Percentiles rank a stretch among this genome's conserved stretches.
These are phyloP conservation scores for Pichia pseudocactophila DNA, from an alignment of 805 yeast genomes.

Conservation along the genomic window DNA sequence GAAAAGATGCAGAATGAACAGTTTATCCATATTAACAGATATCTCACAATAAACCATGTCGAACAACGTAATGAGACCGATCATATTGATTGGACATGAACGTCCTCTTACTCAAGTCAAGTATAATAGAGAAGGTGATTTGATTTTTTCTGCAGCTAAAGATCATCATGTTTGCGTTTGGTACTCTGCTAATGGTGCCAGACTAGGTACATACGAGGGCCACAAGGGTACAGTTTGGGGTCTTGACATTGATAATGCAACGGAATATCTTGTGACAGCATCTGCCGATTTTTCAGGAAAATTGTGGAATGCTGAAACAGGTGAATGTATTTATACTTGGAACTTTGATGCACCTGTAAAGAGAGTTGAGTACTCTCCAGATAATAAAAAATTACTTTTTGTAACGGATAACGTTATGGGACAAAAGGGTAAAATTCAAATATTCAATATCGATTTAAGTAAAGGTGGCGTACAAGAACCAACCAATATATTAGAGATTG, in stretches of 20 bases:
- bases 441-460: conserved; percentile 50
- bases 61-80: conserved; percentile 47
- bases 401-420: conserved; percentile 93
- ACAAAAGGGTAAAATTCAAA: conserved; percentile 61
- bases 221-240: conserved; percentile 96
- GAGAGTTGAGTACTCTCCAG: conserved; percentile 78
- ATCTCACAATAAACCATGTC: conserved; percentile 4
- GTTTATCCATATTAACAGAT: background rate
- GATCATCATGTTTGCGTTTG: conserved; percentile 86
- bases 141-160: conserved; percentile 85
- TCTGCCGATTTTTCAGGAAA: conserved; percentile 82
- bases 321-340: conserved; percentile 68
- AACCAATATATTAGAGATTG: conserved; percentile 52
- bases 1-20: too few relatives aligned
- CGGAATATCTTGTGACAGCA: conserved; percentile 74
- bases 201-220: conserved; percentile 84
- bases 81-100: conserved; percentile 85
- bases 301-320: conserved; percentile 77
- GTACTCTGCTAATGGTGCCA: conserved; percentile 93
- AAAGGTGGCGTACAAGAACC: conserved; percentile 31
- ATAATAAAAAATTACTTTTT: conserved; percentile 57
- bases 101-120: conserved; percentile 96
- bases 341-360: conserved; percentile 78
- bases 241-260: conserved; percentile 68
- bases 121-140: conserved; percentile 91